Evolutionary conservation across 2,329 filamentous ascomycete genomes (phyloP), one percentile per base, ranked within the genome.

Genomic region (Scedosporium boydii): DNA sequence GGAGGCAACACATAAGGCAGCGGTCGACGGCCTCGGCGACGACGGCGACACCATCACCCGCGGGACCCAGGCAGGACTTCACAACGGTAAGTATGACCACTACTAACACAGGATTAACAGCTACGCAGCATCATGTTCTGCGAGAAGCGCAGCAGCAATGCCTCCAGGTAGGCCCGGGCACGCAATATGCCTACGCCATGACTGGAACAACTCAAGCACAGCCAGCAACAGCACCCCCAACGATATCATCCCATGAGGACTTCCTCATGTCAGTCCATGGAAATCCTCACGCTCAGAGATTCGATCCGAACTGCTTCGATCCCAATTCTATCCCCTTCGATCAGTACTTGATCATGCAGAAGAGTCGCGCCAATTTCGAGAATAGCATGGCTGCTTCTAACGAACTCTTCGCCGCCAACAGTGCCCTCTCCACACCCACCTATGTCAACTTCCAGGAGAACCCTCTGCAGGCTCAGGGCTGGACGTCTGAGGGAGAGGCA

Each of bases 131-230:
- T 84, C 68, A 70, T 62, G 82, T 86, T 79, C 84, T 91, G 87
- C 89, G 88, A 88, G 89, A 90, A 90, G 84, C 88, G 87, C 91
- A 93, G 85, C 86, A 90, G 87, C 90, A 92, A 81, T 86, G 85
- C 84, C 83, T 86, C 66, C 75, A 76, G 83, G 84, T 85, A 84
- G 87, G 89, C 86, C 88, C 88, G 85, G 87, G 88, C 83, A 81
- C 73, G 63, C 61, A 44, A 18, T 61, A 41, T 38, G 69, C 71
- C 63, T 71, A 60, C 63, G 64, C 60, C 46, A 67, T 53, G 67
- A 72, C 64, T 68, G 68, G 66, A 67, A 70, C 64, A 65, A 55
- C 51, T 23, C 51, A 55, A 27, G 18, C 18, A 55, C 51, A 55
- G 51, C 51, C 73, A 68, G 67, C 73, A 64, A 65, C 70, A 63